Base-by-base conservation (phyloP, 176 grass and related monocot species). In the Bolboschoenus planiculmis region DNA sequence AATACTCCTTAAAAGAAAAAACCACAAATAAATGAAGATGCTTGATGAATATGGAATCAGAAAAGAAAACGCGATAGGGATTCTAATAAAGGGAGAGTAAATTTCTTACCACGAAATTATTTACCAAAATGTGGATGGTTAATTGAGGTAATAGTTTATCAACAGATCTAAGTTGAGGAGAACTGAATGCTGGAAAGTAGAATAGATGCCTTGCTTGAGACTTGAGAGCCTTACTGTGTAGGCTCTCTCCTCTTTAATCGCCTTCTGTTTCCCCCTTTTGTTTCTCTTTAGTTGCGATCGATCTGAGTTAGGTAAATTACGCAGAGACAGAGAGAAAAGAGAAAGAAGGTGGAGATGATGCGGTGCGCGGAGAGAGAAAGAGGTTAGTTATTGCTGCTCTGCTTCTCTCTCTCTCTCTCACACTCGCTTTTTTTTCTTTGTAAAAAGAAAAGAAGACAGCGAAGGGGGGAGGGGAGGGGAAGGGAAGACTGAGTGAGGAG, bases 321-420 rank as follows among this genome's bases (percentile, higher is more conserved):
- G 64, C 50, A 81, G 13, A 60, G 21, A 47, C 5, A 23, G 61
- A 51, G 10, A 34, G 65, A 26, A 27, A 3, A 74, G 67, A 76
- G 46, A 84, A 50, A 84, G 84, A 39, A 82, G 23, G 47, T 79
- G 75, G 53, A 80, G 53, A 42, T 0, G 37, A 63, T 65, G 40
- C 33, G 77, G 60, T 39, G 71, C 66, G 24, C 46, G 34, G 73
- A 63, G 56, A 79, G 63, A 36, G 46, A 58, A 40, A 47, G 51
- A n/a, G 55, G 73, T 63, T 86, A 81, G 76, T 86, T 80, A 70
- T 86, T 86, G 71, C 59, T 86, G 54, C 59, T 85, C 74, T 65
- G 30, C 73, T 43, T 79, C 60, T 44, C 26, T 78, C 56, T 78
- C 72, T 80, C 42, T 64, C 62, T 81, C 55, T 65, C 15, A 33